phyloP scores from a whole-genome alignment of 495 filamentous ascomycete genomes.

The Terfezia claveryi region DNA sequence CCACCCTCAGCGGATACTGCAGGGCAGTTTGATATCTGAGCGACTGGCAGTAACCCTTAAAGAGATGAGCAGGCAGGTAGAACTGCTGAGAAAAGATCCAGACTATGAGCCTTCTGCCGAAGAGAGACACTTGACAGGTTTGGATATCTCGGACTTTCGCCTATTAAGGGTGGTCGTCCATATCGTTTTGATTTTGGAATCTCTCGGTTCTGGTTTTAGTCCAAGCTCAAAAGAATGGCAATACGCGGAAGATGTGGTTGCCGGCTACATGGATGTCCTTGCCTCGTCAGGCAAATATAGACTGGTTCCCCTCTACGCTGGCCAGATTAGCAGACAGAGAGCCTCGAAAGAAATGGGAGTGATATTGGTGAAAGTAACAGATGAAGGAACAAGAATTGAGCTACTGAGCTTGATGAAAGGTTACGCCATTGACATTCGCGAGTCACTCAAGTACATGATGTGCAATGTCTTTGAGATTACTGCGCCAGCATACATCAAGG shows the following conservation, averaged over 20 bases:
- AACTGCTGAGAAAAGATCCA: slow-evolving; percentile 3
- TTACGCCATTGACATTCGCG: slow-evolving; percentile 30
- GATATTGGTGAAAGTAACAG: slow-evolving; percentile 40
- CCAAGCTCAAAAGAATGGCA: slow-evolving; percentile 11
- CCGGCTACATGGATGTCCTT: slow-evolving; percentile 62
- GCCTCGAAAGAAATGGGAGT: slow-evolving; percentile 26
- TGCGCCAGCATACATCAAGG: slow-evolving; percentile 6
- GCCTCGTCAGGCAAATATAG: slow-evolving; percentile 44
- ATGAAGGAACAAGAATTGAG: slow-evolving; percentile 28
- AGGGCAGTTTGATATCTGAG: slow-evolving; percentile 13
- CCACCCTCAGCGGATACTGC: slow-evolving; percentile 14
- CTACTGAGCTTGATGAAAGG: slow-evolving; percentile 32
- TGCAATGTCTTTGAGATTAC: slow-evolving; percentile 8
- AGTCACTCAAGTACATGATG: slow-evolving; percentile 27
- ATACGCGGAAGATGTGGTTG: slow-evolving; percentile 38
- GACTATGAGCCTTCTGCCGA: slow-evolving; percentile 8
- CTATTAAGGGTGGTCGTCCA: slow-evolving; percentile 38
- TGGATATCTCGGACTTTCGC: slow-evolving; percentile 9
- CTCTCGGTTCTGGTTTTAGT: slow-evolving; percentile 22
- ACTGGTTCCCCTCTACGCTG: slow-evolving; percentile 67
- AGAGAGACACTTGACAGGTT: slow-evolving; percentile 5
- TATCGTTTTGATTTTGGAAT: slow-evolving; percentile 29
- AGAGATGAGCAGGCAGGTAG: slow-evolving; percentile 11
- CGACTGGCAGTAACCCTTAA: slow-evolving; percentile 9
- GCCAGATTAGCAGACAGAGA: slow-evolving; percentile 37